Evolutionary conservation across 2,329 filamentous ascomycete species (phyloP).

Genomic region (Nothophoma quercina): DNA sequence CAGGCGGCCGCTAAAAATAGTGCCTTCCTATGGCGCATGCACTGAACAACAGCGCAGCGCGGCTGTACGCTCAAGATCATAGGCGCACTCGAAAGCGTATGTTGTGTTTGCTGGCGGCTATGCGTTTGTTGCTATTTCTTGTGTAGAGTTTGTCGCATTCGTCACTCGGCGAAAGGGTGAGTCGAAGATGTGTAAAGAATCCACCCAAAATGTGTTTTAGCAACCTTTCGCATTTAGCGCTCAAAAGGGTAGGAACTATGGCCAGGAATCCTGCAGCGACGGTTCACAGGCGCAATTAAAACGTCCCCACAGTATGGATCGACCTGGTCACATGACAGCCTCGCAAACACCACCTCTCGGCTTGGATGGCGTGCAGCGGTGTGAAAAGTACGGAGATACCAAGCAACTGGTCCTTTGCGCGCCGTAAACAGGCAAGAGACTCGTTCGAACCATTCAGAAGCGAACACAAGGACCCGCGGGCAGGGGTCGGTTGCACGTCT

Average conservation of each 20-base stretch:
- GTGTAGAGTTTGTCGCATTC: not conserved
- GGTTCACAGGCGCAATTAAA: conserved; percentile 9
- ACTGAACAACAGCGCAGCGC: conserved; percentile 7
- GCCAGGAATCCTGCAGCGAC: conserved; percentile 4
- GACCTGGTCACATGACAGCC: conserved; percentile 26
- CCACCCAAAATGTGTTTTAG: conserved; percentile 8
- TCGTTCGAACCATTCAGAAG: conserved; percentile 25
- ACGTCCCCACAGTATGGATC: conserved; percentile 15
- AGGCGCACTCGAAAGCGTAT: conserved; percentile 5
- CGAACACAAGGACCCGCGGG: conserved; percentile 16
- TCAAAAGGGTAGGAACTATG: conserved; percentile 7
- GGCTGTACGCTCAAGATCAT: not conserved
- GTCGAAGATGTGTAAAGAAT: conserved; percentile 7
- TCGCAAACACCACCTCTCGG: conserved; percentile 19
- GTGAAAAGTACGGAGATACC: conserved; percentile 27
- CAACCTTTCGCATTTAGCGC: conserved; percentile 7
- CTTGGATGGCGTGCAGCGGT: conserved; percentile 31
- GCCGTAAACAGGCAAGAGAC: conserved; percentile 25
- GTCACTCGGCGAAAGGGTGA: not conserved
- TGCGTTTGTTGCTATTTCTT: conserved; percentile 2
- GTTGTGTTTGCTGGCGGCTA: conserved; percentile 7
- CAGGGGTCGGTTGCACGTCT: conserved; percentile 20
- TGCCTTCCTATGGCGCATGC: conserved; percentile 10
- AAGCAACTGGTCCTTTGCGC: conserved; percentile 22
- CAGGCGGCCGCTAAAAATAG: conserved; percentile 40